These are phyloP conservation scores for Penicillium capsulatum DNA, from an alignment of 2,329 filamentous ascomycete genomes.

Conservation along the genomic window DNA sequence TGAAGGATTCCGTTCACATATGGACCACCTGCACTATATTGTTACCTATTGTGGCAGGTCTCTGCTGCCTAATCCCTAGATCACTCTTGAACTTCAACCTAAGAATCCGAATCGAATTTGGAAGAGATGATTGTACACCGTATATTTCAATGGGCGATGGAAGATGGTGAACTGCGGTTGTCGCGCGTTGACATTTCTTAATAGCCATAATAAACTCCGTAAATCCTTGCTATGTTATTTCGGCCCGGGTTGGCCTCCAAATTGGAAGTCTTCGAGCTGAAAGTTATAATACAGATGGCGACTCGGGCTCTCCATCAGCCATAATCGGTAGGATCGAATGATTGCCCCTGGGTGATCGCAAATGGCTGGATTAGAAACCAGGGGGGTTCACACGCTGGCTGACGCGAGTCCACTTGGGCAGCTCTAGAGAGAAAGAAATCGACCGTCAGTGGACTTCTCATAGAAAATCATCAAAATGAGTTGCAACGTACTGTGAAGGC, in stretches of 20 bases:
- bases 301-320: constrained; percentile 1
- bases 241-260: constrained; percentile 11
- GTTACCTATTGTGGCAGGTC: background rate
- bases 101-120: background rate
- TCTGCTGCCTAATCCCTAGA: background rate
- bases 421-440: constrained; percentile 48
- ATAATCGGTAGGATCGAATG: constrained; percentile 7
- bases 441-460: background rate
- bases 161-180: background rate
- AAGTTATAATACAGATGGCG: constrained; percentile 31
- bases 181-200: constrained; percentile 21
- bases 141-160: no score
- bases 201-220: constrained; percentile 34
- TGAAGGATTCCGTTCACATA: no score
- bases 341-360: background rate
- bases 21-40: background rate
- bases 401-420: constrained; percentile 91
- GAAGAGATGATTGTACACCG: no score
- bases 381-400: constrained; percentile 92
- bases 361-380: constrained; percentile 65
- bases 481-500: constrained; percentile 79
- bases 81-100: no score
- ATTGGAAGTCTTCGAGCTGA: constrained; percentile 4
- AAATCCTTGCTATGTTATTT: constrained; percentile 26
- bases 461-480: background rate